Evolutionary conservation across 176 grass and related monocot species (phyloP).

Genomic region (Eleusine indica): DNA sequence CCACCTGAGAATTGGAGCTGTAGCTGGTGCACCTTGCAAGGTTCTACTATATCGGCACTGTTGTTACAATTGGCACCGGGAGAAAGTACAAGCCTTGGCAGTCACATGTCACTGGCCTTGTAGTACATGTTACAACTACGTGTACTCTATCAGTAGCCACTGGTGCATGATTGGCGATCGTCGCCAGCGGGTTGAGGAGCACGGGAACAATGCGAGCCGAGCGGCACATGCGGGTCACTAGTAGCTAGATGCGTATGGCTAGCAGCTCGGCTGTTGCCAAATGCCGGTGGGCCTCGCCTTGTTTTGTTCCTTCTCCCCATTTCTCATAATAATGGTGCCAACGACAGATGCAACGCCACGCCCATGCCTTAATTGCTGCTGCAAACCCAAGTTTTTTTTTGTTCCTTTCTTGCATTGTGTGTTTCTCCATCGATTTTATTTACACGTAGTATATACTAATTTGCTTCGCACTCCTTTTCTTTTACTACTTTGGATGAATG

Average conservation of each 20-base stretch:
- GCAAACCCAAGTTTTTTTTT: constrained; percentile 37
- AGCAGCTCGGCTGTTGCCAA: constrained; percentile 38
- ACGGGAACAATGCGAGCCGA: constrained; percentile 9
- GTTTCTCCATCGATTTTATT: background rate
- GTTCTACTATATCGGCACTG: background rate
- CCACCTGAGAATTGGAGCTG: background rate
- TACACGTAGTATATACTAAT: too few species aligned
- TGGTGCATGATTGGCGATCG: constrained; percentile 27
- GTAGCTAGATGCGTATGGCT: constrained; percentile 23
- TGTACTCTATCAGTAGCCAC: background rate
- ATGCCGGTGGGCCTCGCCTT: constrained; percentile 47
- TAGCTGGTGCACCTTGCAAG: background rate
- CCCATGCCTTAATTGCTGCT: constrained; percentile 53
- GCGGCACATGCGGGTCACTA: constrained; percentile 36
- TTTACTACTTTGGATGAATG: too few species aligned
- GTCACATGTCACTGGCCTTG: constrained; percentile 14
- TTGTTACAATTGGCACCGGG: constrained; percentile 40
- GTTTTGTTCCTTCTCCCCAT: constrained; percentile 43
- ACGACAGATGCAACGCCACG: constrained; percentile 42
- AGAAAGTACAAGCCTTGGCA: constrained; percentile 29
- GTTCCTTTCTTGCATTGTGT: background rate
- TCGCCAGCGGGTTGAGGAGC: background rate
- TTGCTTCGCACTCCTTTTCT: too few species aligned
- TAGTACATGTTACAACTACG: background rate
- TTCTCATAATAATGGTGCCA: constrained; percentile 63